Evolutionary conservation across 352 stramenopile species (phyloP).

Genomic region (Phytophthora ohioensis): DNA sequence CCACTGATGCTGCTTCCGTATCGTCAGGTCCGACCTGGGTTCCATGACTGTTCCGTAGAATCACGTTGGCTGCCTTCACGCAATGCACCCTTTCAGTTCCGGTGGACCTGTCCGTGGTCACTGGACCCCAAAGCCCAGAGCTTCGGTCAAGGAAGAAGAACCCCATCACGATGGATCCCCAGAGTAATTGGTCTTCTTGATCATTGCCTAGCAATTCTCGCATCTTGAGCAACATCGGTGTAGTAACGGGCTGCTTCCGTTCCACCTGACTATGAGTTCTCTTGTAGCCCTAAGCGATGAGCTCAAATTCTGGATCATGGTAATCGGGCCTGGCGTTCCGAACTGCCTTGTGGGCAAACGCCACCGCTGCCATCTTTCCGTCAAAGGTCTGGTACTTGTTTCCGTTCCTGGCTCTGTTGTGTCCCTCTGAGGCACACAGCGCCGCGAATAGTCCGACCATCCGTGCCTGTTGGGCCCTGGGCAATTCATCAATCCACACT

Average conservation of each 20-base stretch:
- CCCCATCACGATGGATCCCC: conserved; percentile 1
- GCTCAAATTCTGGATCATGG: conserved; percentile 38
- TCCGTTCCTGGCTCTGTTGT: too few species aligned
- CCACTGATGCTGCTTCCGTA: neutral
- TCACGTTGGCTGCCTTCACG: conserved; percentile 10
- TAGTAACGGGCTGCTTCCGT: conserved; percentile 46
- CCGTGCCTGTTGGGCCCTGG: conserved; percentile 26
- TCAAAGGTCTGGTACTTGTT: too few species aligned
- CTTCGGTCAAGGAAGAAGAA: conserved; percentile 28
- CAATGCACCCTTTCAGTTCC: conserved; percentile 2
- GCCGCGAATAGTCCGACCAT: conserved; percentile 36
- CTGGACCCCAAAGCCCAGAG: conserved; percentile 35
- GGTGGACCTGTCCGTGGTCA: conserved; percentile 3
- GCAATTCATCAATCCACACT: conserved; percentile 37
- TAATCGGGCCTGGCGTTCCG: conserved; percentile 38
- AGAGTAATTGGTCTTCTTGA: conserved; percentile 13
- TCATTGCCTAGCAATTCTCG: neutral
- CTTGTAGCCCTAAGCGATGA: conserved; percentile 40
- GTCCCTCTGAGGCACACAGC: neutral
- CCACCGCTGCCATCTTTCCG: neutral
- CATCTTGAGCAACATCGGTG: conserved; percentile 36
- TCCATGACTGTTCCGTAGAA: conserved; percentile 7
- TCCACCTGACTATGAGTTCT: conserved; percentile 34
- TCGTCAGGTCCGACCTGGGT: neutral
- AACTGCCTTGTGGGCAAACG: conserved; percentile 20